phyloP scores from a whole-genome alignment of 768 basidiomycete genomes.

The Leccinum longicurvipes region DNA sequence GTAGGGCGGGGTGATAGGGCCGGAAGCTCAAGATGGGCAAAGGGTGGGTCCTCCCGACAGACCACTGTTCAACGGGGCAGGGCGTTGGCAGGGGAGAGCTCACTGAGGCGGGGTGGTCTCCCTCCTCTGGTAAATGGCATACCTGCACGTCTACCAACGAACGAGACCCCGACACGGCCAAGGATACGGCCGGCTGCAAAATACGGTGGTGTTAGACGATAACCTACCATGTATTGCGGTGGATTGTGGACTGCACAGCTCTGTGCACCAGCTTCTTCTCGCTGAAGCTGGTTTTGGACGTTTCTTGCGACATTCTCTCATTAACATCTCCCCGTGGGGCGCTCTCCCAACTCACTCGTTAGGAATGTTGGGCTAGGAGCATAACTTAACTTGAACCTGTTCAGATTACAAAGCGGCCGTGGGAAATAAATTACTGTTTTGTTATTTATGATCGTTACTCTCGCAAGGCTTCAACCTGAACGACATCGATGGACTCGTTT shows the following conservation, averaged over 20 bases:
- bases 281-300: neutral
- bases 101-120: slow-evolving; percentile 25
- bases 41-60: slow-evolving; percentile 20
- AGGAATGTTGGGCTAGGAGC: slow-evolving; percentile 5
- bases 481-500: slow-evolving; percentile 66
- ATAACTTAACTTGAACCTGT: neutral
- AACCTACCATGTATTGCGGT: slow-evolving; percentile 6
- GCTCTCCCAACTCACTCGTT: slow-evolving; percentile 12
- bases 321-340: slow-evolving; percentile 1
- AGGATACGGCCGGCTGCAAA: slow-evolving; percentile 44
- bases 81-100: slow-evolving; percentile 18
- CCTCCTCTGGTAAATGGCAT: slow-evolving; percentile 27
- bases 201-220: slow-evolving; percentile 42
- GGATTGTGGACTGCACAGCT: neutral
- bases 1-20: slow-evolving; percentile 30
- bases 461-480: slow-evolving; percentile 12
- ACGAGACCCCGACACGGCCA: slow-evolving; percentile 63
- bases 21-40: slow-evolving; percentile 31
- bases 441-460: neutral
- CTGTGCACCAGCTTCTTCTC: neutral
- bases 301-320: slow-evolving; percentile 14
- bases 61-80: slow-evolving; percentile 16
- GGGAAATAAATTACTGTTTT: slow-evolving; percentile 26
- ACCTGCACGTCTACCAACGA: slow-evolving; percentile 37
- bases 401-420: slow-evolving; percentile 17